Evolutionary conservation across 805 yeast species (phyloP).

Genomic region (Lachancea lanzarotensis): DNA sequence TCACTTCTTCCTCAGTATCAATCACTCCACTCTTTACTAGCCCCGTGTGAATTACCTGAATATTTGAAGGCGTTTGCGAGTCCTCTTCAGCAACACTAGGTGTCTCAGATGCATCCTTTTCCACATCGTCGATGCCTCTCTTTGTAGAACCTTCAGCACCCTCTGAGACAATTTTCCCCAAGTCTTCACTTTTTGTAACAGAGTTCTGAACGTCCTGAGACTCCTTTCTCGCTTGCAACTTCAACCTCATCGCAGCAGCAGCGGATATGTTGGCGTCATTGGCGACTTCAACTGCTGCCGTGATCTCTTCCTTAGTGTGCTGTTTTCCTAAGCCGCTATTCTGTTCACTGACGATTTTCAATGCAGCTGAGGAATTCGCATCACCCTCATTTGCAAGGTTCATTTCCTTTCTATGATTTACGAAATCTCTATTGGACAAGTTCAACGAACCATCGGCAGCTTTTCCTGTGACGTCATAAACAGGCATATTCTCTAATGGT

Average conservation of each 20-base stretch:
- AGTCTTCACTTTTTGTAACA: slow-evolving; percentile 11
- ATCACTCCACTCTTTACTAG: slow-evolving; percentile 31
- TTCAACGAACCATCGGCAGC: slow-evolving; percentile 60
- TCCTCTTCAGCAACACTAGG: slow-evolving; percentile 11
- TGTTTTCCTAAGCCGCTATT: slow-evolving; percentile 22
- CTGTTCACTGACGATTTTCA: slow-evolving; percentile 38
- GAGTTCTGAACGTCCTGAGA: slow-evolving; percentile 12
- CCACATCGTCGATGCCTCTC: slow-evolving; percentile 14
- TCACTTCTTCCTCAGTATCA: slow-evolving; percentile 48
- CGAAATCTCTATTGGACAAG: slow-evolving; percentile 64
- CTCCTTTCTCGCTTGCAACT: slow-evolving; percentile 27
- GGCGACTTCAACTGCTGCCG: slow-evolving; percentile 31
- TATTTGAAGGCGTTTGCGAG: slow-evolving; percentile 14
- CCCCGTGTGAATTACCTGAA: slow-evolving; percentile 25
- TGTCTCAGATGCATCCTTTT: slow-evolving; percentile 13
- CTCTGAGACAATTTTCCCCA: slow-evolving; percentile 12
- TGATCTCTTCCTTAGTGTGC: slow-evolving; percentile 26
- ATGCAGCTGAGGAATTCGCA: slow-evolving; percentile 57
- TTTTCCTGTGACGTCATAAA: slow-evolving; percentile 71
- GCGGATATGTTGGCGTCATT: slow-evolving; percentile 39
- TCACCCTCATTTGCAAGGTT: slow-evolving; percentile 69
- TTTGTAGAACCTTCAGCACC: slow-evolving; percentile 2
- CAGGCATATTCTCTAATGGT: slow-evolving; percentile 66
- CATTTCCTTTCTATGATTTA: slow-evolving; percentile 51
- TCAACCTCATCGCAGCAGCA: slow-evolving; percentile 39